phyloP scores from a whole-genome alignment of 2,329 filamentous ascomycete genomes.

The Fusarium zealandicum region DNA sequence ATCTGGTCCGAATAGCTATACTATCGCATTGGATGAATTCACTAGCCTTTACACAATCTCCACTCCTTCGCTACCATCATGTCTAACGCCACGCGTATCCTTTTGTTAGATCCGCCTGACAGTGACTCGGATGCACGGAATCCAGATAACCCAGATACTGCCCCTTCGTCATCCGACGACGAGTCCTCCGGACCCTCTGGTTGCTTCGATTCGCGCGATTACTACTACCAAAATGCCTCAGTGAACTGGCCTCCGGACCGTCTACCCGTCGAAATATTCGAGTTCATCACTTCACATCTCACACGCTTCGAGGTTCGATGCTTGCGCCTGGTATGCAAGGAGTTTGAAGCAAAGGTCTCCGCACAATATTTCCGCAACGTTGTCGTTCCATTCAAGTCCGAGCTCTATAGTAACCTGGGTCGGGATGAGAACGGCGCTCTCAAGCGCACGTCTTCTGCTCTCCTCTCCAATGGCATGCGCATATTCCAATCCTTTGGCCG shows the following conservation, averaged over 20 bases:
- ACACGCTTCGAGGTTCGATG: constrained; percentile 64
- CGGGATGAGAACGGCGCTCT: constrained; percentile 33
- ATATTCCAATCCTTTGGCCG: constrained; percentile 68
- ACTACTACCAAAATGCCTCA: neutral
- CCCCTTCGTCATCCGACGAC: constrained; percentile 31
- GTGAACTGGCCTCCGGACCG: constrained; percentile 43
- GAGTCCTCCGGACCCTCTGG: constrained; percentile 10
- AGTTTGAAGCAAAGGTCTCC: constrained; percentile 65
- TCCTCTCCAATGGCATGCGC: constrained; percentile 60
- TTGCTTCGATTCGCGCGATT: constrained; percentile 8
- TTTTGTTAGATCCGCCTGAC: neutral
- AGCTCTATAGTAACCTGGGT: constrained; percentile 60
- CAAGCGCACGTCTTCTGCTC: constrained; percentile 36
- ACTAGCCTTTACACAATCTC: neutral
- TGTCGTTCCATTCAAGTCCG: constrained; percentile 70
- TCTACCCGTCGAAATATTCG: constrained; percentile 69
- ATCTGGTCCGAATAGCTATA: constrained; percentile 3
- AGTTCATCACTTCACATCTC: constrained; percentile 62
- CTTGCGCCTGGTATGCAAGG: constrained; percentile 66
- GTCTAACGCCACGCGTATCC: neutral
- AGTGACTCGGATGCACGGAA: constrained; percentile 10
- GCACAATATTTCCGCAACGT: constrained; percentile 66
- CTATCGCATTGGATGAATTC: neutral
- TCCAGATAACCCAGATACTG: constrained; percentile 26
- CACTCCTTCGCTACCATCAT: neutral